Evolutionary conservation across 805 yeast species (phyloP).

Genomic region (Cyberlindnera suaveolens): DNA sequence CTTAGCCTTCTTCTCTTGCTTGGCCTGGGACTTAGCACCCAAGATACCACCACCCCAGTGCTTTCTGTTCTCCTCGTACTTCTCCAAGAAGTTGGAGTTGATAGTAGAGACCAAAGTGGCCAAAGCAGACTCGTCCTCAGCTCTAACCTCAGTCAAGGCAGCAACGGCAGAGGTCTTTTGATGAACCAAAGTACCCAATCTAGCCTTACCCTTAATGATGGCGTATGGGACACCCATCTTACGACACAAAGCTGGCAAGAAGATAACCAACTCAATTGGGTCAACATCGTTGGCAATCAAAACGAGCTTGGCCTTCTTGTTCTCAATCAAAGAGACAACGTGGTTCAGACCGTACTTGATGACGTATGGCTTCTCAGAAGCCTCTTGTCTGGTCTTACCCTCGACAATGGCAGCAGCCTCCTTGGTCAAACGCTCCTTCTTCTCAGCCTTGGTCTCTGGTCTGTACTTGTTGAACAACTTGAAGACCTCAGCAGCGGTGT

Average conservation of each 20-base stretch:
- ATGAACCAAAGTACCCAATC: conserved; percentile 97
- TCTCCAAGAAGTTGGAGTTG: conserved; percentile 87
- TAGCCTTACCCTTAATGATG: conserved; percentile 96
- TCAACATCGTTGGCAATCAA: conserved; percentile 98
- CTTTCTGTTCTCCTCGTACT: conserved; percentile 93
- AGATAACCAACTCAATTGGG: conserved; percentile 96
- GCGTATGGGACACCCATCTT: conserved; percentile 99
- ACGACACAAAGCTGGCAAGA: conserved; percentile 98
- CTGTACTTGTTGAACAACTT: conserved; percentile 98
- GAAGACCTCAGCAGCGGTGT: conserved; percentile 96
- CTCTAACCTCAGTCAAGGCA: conserved; percentile 90
- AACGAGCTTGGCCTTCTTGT: conserved; percentile 97
- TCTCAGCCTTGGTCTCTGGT: conserved; percentile 96
- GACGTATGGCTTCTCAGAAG: conserved; percentile 92
- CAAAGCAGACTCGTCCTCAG: conserved; percentile 93
- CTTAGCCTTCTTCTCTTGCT: conserved; percentile 37
- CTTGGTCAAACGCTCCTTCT: conserved; percentile 97
- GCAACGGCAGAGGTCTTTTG: conserved; percentile 96
- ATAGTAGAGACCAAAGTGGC: conserved; percentile 90
- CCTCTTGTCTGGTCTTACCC: conserved; percentile 96
- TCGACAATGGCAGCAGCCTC: conserved; percentile 99
- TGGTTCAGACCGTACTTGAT: conserved; percentile 99
- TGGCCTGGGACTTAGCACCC: conserved; percentile 90
- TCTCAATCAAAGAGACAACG: conserved; percentile 94
- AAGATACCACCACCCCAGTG: conserved; percentile 99